Base-by-base conservation (phyloP, 2,329 filamentous ascomycete genomes). In the Cadophora sp. region DNA sequence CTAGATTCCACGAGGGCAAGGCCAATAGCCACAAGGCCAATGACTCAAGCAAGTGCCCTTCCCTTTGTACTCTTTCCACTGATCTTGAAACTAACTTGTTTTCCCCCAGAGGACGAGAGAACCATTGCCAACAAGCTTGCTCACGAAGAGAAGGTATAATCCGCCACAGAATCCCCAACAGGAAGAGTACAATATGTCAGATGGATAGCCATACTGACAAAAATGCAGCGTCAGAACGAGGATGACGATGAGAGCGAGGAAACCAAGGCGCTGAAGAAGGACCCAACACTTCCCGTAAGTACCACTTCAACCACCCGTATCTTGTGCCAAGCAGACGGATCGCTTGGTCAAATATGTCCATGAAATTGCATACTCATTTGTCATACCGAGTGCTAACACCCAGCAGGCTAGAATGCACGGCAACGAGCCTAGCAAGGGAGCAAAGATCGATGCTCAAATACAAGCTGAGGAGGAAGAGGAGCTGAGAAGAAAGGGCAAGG, bases 1-100 rank as follows among this genome's bases (percentile, higher is more conserved):
- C 86, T 61, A 84, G 88, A 68, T 96, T 87, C 81, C 82, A 94
- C 68, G 90, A 95, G 81, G 92, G 93, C 73, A 83, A 90, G 78
- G 78, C 84, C 66, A 83, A 91, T 78, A 90, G 89, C 62, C 92
- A 96, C 80, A 78, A 84, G 68, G 82, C 84, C 70, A 84, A 85
- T 64, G 91, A 96, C 77, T 87, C 92, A 59, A 95, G 91, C 94
- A 85, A 69, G 85, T 16, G 18, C 14, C 27, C n/a, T 11, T n/a
- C 14, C 27, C n/a, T 11, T n/a, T 7, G 2, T 20, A 4, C n/a
- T 20, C 45, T 4, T 6, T 8, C n/a, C 6, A 8, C 20, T 48
- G 45, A 22, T 6, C 45, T 22, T 13, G n/a, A 20, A 20, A n/a
- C 66, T 73, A 41, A 70, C 55, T 22, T 11, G 71, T 39, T 77